A percentile compares a stretch with the other conserved stretches of the same genome.
Conservation (phyloP, 257 asterid genomes). For the Penstemon davidsonii region DNA sequence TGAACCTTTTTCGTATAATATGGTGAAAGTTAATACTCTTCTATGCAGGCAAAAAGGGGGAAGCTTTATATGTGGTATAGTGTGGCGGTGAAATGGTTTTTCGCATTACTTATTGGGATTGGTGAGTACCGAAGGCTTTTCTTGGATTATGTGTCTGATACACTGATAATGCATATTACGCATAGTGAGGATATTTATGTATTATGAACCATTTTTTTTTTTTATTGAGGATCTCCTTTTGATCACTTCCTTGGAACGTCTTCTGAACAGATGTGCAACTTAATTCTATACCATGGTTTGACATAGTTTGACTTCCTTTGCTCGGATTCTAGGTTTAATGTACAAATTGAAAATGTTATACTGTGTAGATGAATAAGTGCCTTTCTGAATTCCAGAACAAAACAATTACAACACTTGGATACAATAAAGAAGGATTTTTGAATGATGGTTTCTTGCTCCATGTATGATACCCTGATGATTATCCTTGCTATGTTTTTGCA, state of each 20-base stretch:
- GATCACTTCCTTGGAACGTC: background rate
- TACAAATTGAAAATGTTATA: background rate
- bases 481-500: background rate
- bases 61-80: constrained; percentile 77
- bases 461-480: background rate
- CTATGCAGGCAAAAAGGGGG: constrained; percentile 77
- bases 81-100: constrained; percentile 81
- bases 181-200: background rate
- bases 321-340: background rate
- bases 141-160: background rate
- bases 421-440: background rate
- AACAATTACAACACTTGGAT: background rate
- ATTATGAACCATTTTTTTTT: background rate
- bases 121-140: constrained; percentile 57
- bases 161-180: background rate
- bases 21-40: constrained; percentile 28
- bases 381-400: background rate
- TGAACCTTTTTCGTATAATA: constrained; percentile 13
- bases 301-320: background rate
- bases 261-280: background rate
- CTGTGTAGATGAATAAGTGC: background rate
- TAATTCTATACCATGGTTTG: background rate
- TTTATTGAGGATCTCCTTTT: background rate
- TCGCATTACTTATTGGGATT: constrained; percentile 84
- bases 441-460: background rate